Evolutionary conservation across 163 green algal genomes (phyloP).

Genomic region (Smithsoniella earleae): DNA sequence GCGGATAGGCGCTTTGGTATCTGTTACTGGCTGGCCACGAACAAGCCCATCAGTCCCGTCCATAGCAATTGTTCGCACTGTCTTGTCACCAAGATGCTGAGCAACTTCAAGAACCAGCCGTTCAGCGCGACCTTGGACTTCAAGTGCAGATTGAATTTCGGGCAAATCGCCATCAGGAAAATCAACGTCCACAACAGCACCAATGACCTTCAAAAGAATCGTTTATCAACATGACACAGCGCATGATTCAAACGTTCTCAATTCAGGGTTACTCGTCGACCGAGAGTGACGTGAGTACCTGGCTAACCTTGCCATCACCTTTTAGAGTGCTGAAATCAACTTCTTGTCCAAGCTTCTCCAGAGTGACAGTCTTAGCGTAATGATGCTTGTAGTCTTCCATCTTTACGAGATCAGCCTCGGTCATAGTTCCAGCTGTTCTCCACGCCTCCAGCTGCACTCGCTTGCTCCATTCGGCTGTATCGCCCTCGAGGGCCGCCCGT

Average conservation of each 20-base stretch:
- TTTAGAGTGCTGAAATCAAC: conserved; percentile 2
- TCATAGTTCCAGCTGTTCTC: conserved; percentile 17
- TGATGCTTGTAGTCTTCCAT: conserved; percentile 31
- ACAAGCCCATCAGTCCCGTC: conserved; percentile 93
- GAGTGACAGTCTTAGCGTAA: conserved; percentile 21
- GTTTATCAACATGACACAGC: no score
- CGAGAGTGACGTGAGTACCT: no score
- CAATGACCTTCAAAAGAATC: conserved; percentile 76
- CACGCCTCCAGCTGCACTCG: conserved; percentile 29
- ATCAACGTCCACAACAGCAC: conserved; percentile 96
- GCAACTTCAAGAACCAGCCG: conserved; percentile 96
- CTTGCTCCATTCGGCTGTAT: conserved; percentile 27
- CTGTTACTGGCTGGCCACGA: conserved; percentile 83
- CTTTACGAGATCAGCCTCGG: conserved; percentile 22
- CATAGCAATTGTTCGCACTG: conserved; percentile 97
- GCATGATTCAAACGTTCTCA: no score
- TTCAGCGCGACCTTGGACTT: conserved; percentile 81
- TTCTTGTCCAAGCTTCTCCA: conserved; percentile 25
- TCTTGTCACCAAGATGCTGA: conserved; percentile 96
- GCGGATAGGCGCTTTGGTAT: conserved; percentile 90
- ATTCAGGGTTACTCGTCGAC: no score
- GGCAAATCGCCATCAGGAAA: conserved; percentile 90
- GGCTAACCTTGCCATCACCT: conserved; percentile 10
- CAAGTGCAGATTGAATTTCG: conserved; percentile 80
- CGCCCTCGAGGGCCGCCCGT: conserved; percentile 26